A percentile compares a stretch with the other conserved stretches of the same genome.
Evolutionary conservation across 2,329 filamentous ascomycete genomes (phyloP).

Genomic region (Fusarium sp.): DNA sequence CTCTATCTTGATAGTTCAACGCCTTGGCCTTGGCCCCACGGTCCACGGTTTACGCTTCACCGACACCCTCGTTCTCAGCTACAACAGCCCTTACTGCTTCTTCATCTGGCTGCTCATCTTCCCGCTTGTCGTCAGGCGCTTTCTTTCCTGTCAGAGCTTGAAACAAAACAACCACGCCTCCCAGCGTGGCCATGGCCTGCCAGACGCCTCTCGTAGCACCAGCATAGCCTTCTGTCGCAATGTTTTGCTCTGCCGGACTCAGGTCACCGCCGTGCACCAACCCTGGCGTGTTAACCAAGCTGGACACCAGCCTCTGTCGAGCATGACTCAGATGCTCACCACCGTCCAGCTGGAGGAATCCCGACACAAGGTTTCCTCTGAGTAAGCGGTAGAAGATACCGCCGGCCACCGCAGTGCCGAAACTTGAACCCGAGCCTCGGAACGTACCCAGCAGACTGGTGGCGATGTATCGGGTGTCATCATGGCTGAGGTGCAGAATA

Average conservation of each 20-base stretch:
- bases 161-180: constrained; percentile 55
- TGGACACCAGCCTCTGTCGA: constrained; percentile 55
- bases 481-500: constrained; percentile 75
- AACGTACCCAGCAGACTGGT: constrained; percentile 83
- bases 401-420: constrained; percentile 82
- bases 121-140: constrained; percentile 61
- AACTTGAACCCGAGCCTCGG: constrained; percentile 82
- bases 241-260: constrained; percentile 51
- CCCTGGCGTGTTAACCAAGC: constrained; percentile 62
- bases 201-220: constrained; percentile 58
- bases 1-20: constrained; percentile 2
- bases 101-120: constrained; percentile 49
- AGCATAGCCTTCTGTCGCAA: constrained; percentile 62
- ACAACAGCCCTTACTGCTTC: constrained; percentile 38
- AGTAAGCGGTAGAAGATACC: constrained; percentile 77
- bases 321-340: constrained; percentile 45
- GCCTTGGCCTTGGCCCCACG: neutral
- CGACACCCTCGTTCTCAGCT: constrained; percentile 47
- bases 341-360: constrained; percentile 64
- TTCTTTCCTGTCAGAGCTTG: constrained; percentile 64
- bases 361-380: constrained; percentile 61
- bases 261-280: constrained; percentile 59
- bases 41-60: constrained; percentile 37
- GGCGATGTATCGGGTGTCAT: constrained; percentile 76
- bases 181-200: constrained; percentile 57